Percentiles rank a stretch among this genome's conserved stretches.
Conservation (phyloP, 768 basidiomycete genomes). For the Mycena chlorophos region DNA sequence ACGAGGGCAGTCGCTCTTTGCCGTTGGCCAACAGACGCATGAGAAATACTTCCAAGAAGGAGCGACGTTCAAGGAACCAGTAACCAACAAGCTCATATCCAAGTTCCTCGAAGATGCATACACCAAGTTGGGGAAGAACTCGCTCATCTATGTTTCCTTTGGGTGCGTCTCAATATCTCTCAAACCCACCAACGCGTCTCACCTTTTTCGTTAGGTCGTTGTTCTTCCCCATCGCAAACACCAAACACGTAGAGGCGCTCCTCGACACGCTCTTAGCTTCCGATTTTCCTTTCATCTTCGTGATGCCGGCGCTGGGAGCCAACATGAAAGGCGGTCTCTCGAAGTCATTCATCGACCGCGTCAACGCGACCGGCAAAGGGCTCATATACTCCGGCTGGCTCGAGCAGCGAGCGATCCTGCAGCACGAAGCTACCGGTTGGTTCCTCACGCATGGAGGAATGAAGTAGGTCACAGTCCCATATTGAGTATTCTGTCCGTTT, state of each 20-base stretch:
- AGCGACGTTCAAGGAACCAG: neutral
- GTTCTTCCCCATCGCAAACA: constrained; percentile 10
- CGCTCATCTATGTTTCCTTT: constrained; percentile 15
- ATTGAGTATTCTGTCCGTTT: neutral
- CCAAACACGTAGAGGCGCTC: constrained; percentile 6
- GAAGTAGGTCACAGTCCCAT: neutral
- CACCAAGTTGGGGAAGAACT: constrained; percentile 3
- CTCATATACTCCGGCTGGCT: neutral
- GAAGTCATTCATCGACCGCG: neutral
- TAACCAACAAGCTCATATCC: neutral
- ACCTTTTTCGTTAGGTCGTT: too few relatives aligned
- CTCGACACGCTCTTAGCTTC: constrained; percentile 4
- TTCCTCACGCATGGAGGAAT: neutral
- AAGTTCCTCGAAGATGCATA: constrained; percentile 8
- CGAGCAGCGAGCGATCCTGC: neutral
- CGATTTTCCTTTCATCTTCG: constrained; percentile 12
- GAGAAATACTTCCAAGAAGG: neutral
- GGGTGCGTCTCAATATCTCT: constrained; percentile 1
- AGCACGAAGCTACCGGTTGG: neutral
- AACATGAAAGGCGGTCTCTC: neutral
- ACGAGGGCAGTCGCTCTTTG: constrained; percentile 11
- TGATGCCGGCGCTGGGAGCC: neutral
- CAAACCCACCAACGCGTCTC: neutral
- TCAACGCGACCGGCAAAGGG: neutral
- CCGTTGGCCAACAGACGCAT: constrained; percentile 12